Evolutionary conservation across 805 yeast species (phyloP), one percentile per base, ranked within the genome.

Genomic region (Yamadazyma sp.): DNA sequence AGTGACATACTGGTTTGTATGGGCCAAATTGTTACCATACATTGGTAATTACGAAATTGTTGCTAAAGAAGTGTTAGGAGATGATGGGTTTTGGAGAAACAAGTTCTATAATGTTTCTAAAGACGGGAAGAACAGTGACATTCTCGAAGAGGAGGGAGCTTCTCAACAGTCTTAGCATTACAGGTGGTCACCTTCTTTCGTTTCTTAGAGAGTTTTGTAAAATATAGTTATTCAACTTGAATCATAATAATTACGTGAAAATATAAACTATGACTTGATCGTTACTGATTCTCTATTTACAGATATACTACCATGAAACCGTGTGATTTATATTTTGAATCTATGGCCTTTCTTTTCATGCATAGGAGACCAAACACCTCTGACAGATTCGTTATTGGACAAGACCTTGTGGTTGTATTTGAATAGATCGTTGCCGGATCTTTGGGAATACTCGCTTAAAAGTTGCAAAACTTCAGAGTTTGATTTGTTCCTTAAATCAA

Each of bases 331-430:
- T 37, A 68, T 65, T 42, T 57, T 61, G 46, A 59, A 66, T 52
- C 74, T 66, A 45, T 61, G 47, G n/a, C 49, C 56, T 55, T 66
- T 68, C 27, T 59, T 56, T 35, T 76, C 82, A 56, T 90, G 96
- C 70, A 91, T 72, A 41, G 99, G 99, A 31, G 97, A 89, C 99
- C 99, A 93, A 33, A 93, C 74, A 54, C 99, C 99, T 73, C 99
- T 84, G 12, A 91, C 89, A 40, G 95, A 80, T 38, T 75, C 77
- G 58, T 91, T 93, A 45, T 75, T 63, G 28, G 95, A 82, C 60
- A 80, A 76, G 23, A 93, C 98, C 53, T 62, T 66, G 41, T 87
- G 83, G 55, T 85, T 80, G 49, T 70, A 78, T 60, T 84, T 84
- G 50, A 73, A 66, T 52, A 75, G 72, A 8, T 57, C 53, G 53